A percentile compares a stretch with the other conserved stretches of the same genome.
phyloP scores from a whole-genome alignment of 345 rosid genomes.

The Hypericum androsaemum region DNA sequence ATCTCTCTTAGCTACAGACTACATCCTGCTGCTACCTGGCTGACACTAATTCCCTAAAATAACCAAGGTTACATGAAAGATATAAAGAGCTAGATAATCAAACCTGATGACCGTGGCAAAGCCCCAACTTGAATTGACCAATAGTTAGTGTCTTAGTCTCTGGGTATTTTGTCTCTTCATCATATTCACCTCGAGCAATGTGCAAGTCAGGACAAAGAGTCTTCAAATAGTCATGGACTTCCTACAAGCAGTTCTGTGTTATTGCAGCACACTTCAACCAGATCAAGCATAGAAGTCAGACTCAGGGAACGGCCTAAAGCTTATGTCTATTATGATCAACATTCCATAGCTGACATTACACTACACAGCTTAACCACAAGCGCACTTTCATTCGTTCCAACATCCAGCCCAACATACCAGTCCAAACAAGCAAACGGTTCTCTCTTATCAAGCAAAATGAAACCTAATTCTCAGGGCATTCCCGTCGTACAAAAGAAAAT shows the following conservation, averaged over 20 bases:
- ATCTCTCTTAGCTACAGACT: too few species aligned
- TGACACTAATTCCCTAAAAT: background rate
- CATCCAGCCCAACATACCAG: too few species aligned
- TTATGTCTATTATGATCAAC: too few species aligned
- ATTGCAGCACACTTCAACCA: background rate
- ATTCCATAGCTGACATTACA: too few species aligned
- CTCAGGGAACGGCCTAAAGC: background rate
- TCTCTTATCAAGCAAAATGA: too few species aligned
- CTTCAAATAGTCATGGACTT: slow-evolving; percentile 1
- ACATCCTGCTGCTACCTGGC: too few species aligned
- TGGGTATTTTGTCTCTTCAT: background rate
- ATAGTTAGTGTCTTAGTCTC: slow-evolving; percentile 4
- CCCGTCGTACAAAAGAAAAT: too few species aligned
- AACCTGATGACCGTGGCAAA: slow-evolving; percentile 5
- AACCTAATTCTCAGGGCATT: too few species aligned
- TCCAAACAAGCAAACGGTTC: too few species aligned
- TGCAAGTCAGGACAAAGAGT: slow-evolving; percentile 6
- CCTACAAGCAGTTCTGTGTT: background rate
- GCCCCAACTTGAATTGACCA: slow-evolving; percentile 3
- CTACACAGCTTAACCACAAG: too few species aligned
- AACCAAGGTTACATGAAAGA: background rate
- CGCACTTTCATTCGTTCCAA: too few species aligned
- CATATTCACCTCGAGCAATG: slow-evolving; percentile 1
- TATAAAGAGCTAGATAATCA: background rate
- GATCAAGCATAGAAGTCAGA: background rate